Conservation (phyloP, 164 flowering plant species). For the Stephania cephalantha region DNA sequence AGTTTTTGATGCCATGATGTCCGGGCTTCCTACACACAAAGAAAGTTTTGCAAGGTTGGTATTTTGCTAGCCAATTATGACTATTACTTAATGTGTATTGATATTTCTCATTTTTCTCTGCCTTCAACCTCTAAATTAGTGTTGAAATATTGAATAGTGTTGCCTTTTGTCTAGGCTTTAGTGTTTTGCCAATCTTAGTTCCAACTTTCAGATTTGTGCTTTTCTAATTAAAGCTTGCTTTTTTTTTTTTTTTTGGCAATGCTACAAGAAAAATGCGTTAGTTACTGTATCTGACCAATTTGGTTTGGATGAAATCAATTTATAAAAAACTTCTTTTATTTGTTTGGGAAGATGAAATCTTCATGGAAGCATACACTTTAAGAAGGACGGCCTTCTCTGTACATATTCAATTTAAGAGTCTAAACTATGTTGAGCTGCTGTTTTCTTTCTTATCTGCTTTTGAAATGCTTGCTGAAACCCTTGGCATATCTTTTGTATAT, state of each 20-base stretch:
- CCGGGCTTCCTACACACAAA: constrained; percentile 82
- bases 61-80: constrained; percentile 2
- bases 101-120: neutral
- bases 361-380: neutral
- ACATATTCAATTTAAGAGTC: neutral
- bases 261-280: neutral
- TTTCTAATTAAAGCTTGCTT: neutral
- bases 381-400: neutral
- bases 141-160: neutral
- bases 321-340: neutral
- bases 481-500: neutral
- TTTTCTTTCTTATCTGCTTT: neutral
- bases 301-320: neutral
- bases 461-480: neutral
- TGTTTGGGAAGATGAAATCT: neutral
- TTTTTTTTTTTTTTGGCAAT: neutral
- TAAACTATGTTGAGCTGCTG: neutral
- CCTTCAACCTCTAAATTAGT: neutral
- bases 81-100: neutral
- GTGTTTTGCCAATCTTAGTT: neutral
- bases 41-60: constrained; percentile 74
- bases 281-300: neutral
- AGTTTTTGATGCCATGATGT: constrained; percentile 94
- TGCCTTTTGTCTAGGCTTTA: neutral
- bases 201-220: neutral